Evolutionary conservation across 2,329 filamentous ascomycete species (phyloP), one percentile per base, ranked within the genome.

Genomic region (Mollisiaceae sp.): DNA sequence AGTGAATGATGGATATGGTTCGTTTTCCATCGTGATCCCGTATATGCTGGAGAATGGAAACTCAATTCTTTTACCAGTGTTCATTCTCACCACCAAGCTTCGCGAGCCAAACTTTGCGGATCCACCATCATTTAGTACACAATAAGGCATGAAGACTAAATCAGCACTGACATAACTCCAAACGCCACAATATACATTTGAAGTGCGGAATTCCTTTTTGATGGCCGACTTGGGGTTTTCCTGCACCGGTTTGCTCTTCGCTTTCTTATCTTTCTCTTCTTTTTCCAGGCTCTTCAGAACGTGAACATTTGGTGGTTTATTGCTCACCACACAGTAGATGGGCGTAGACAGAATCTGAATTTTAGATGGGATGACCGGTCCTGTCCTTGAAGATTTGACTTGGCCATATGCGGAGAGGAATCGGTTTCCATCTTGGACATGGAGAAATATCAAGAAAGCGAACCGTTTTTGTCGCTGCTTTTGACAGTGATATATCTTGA

Each of bases 1-100:
- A 4, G 47, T 65, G 35, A 65, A 18, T 2, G 58, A 57, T 0
- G 58, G 52, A n/a, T 11, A 20, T 2, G 38, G 58, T 18, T 20
- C 52, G 3, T 52, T 39, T 52, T 65, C 58, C 18, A 52, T 61
- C 8, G 63, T 65, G 18, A 65, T 65, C 27, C 35, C 41, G 18
- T 43, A 39, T 18, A 32, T 58, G 4, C 27, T 22, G 8, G 47
- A 41, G 41, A 39, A 65, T 36, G 50, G 32, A 45, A 65, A 65
- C 9, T 65, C 63, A n/a, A 65, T 58, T 27, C 63, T 43, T 11
- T 52, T 32, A 12, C 63, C 63, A 1, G 58, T 38, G 11, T 62
- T 32, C 15, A 61, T 12, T 14, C 12, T 55, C 50, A 65, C 32
- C 8, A 50, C 39, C 47, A 65, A 38, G 24, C 63, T 58, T 22